Evolutionary conservation across 768 basidiomycete genomes (phyloP), one percentile per base, ranked within the genome.

Genomic region (Tylopilus cervinicoccineus): DNA sequence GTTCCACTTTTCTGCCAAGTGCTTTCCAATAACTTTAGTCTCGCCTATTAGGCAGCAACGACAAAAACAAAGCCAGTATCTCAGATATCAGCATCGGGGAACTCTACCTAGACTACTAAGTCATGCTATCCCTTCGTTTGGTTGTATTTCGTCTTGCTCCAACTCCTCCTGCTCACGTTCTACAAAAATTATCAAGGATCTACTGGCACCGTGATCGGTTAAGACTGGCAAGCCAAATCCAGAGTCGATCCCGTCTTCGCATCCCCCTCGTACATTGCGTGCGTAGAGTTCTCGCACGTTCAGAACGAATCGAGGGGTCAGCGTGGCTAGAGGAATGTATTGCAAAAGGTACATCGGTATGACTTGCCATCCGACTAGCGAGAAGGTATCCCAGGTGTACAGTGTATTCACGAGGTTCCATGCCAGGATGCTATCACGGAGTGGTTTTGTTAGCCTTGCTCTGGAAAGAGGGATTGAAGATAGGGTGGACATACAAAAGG

Each of bases 301-400:
- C 19, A 55, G 8, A 23, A 55, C 38, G 29, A 55, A 50, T 32
- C 48, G 53, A 0, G 43, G 53, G 20, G 28, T 1, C 3, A 53
- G 17, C 29, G 36, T 38, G 26, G 28, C 20, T 3, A 46, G 19
- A n/a, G 50, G 49, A 17, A 39, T 12, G 2, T n/a, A 2, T 17
- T 32, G 26, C 31, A 41, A 7, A 20, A 50, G 10, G 13, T 10
- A 11, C 12, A 43, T 3, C 1, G 33, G n/a, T 38, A 43, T 19
- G 3, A 11, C n/a, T 13, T 34, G 32, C 47, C 50, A 49, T 20
- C 36, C 34, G 8, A 17, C 19, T 6, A 3, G 4, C 7, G 28
- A 11, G 14, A 38, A 1, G 3, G 2, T 23, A 16, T 27, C 45
- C 39, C 26, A 23, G 22, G 24, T 19, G 11, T 8, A 12, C 23